A percentile compares a stretch with the other conserved stretches of the same genome.
Evolutionary conservation across 345 rosid species (phyloP).

Genomic region (Eucalyptus decipiens): DNA sequence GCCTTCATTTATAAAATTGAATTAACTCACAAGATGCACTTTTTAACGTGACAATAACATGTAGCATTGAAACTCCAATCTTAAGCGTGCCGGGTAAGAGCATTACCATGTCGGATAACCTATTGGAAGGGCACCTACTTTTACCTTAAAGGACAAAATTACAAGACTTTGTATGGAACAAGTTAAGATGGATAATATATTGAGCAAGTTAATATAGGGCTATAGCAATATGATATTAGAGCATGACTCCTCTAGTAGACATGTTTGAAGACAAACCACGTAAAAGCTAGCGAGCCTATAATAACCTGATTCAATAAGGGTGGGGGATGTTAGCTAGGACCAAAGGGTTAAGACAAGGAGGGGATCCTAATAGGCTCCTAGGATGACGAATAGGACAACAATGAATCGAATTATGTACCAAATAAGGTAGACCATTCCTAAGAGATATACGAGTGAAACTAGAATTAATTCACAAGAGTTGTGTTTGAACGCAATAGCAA

Average conservation of each 20-base stretch:
- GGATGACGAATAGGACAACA: not conserved
- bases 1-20: not conserved
- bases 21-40: not conserved
- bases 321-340: not conserved
- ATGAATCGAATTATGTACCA: not conserved
- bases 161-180: not conserved
- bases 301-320: rapidly evolving
- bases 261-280: not conserved
- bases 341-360: not conserved
- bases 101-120: not conserved
- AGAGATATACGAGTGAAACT: not conserved
- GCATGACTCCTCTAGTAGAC: rapidly evolving
- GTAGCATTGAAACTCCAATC: not conserved
- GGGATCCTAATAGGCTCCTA: not conserved
- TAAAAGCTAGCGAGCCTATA: not conserved
- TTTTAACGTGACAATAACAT: not conserved
- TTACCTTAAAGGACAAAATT: not conserved
- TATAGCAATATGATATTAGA: not conserved
- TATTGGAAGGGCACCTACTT: not conserved
- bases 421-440: not conserved
- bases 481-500: not conserved
- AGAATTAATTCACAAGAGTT: not conserved
- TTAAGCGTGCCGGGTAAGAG: rapidly evolving
- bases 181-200: not conserved
- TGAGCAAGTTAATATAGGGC: not conserved